Evolutionary conservation across 2,329 filamentous ascomycete genomes (phyloP).

Genomic region (Penicillium sp.): DNA sequence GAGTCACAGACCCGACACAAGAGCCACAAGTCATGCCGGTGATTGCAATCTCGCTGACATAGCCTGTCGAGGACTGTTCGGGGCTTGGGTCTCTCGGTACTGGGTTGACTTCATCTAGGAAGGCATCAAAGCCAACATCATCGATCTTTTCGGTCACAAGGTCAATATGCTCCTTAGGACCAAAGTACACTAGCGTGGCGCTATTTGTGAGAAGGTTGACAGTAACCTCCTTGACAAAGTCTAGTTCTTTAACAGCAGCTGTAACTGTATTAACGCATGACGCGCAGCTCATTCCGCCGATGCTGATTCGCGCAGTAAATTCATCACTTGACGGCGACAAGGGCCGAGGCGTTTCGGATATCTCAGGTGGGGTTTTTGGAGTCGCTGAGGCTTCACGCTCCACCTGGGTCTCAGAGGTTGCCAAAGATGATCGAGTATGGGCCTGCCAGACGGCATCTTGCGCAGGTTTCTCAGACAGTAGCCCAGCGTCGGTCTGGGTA

Average conservation of each 20-base stretch:
- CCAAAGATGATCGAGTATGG: not conserved
- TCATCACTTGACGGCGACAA: constrained; percentile 7
- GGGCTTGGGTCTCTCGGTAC: constrained; percentile 5
- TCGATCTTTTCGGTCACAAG: constrained; percentile 48
- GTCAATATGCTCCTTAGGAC: constrained; percentile 43
- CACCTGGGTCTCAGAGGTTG: constrained; percentile 2
- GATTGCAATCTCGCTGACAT: constrained; percentile 47
- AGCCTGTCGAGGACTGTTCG: constrained; percentile 12
- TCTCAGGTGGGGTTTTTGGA: constrained; percentile 1
- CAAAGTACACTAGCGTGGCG: constrained; percentile 56
- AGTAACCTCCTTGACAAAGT: constrained; percentile 54
- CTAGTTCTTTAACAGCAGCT: constrained; percentile 52
- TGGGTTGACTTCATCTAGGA: constrained; percentile 34
- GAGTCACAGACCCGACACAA: constrained; percentile 49
- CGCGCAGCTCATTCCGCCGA: constrained; percentile 70
- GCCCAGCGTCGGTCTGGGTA: constrained; percentile 11
- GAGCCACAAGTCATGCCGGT: constrained; percentile 56
- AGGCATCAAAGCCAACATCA: constrained; percentile 47
- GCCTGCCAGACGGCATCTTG: not conserved
- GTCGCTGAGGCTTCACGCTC: not conserved
- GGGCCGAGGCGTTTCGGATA: not conserved
- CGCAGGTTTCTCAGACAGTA: constrained; percentile 13
- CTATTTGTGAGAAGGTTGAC: constrained; percentile 66
- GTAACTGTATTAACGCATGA: constrained; percentile 62
- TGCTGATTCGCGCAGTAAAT: constrained; percentile 40